Base-by-base conservation (phyloP, 2,329 filamentous ascomycete species). In the Colletotrichum magnum region DNA sequence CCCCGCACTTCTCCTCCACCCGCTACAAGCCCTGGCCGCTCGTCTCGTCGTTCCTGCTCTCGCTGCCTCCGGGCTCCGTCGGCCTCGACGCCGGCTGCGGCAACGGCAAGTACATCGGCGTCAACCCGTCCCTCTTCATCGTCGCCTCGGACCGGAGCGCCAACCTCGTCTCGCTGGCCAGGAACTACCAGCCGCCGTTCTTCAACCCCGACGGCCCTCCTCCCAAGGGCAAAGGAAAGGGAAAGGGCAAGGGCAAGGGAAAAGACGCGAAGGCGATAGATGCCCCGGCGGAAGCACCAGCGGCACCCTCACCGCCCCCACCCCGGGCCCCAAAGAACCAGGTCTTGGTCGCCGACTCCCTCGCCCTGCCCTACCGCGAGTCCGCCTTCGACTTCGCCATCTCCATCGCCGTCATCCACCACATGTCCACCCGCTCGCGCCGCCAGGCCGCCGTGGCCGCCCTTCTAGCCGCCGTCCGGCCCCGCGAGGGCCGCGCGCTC, bases 31-130 rank as follows among this genome's bases (percentile, higher is more conserved):
- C 96, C 70, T 99, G 96, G 96, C 96, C 96, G 24, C 92, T 97
- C 74, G 93, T 98, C 64, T 89, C 94, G 71, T 84, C 85, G 43
- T 98, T 98, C 79, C 87, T 98, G 43, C 82, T 85, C 58, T 83
- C 84, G 39, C 88, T 93, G 56, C 78, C 86, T 0, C 82, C 90
- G 13, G 95, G 95, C 28, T 88, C 93, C 58, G 82, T 98, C 64
- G 96, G 96, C 10, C 86, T 97, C 39, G 96, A 99, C 80, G 87
- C 98, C 65, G 96, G 96, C 70, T 98, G 96, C 81, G 96, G 96
- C 69, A 99, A 99, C 82, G 96, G 96, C 74, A 98, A 98, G 85
- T 98, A 98, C 79, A 85, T 98, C 70, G 84, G 88, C 69, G 92
- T 97, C 66, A 97, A 97, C 81, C 87, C 86, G 24, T 82, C 89